Evolutionary conservation across 176 grass and related monocot species (phyloP), one percentile per base, ranked within the genome.

Genomic region (Stipa capillata): DNA sequence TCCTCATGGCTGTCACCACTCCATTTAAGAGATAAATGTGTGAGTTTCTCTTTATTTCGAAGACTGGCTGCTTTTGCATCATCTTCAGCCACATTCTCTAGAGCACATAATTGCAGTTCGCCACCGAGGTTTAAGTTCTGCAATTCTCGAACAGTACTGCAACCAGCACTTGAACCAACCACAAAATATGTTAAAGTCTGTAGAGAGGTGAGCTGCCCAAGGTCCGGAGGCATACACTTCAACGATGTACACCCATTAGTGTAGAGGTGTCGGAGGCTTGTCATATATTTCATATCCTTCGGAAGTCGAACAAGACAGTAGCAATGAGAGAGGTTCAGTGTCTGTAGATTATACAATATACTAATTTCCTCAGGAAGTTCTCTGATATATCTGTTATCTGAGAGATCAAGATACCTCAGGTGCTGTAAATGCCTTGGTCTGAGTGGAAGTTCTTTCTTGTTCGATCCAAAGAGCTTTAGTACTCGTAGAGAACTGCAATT

Each of bases 281-380:
- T n/a, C 87, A 85, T 72, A 44, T 61, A 77, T 45, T 60, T 72
- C 82, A 89, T 89, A 37, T 84, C 51, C 27, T 74, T 56, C 69
- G 87, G 87, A 53, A 83, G 69, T 14, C 0, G 32, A 32, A 1
- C 6, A 54, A 83, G 69, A n/a, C n/a, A n/a, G n/a, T n/a, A n/a
- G 14, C 70, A 74, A 2, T 0, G 0, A 0, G 45, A 23, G 65
- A 83, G 5, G 3, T 73, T 60, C 20, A 71, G 14, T 0, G 78
- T 58, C 5, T 81, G 37, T 18, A 81, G 28, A 70, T 35, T 57
- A 10, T 81, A 81, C 6, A 81, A 0, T 31, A 58, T 24, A 27
- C 65, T 45, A 44, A 70, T 81, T 8, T 73, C 68, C 49, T 74
- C 12, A 8, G 69, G 78, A 44, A 81, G 50, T 8, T 28, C 24